Base-by-base conservation (phyloP, 495 filamentous ascomycete genomes). In the Penicillium argentinense region DNA sequence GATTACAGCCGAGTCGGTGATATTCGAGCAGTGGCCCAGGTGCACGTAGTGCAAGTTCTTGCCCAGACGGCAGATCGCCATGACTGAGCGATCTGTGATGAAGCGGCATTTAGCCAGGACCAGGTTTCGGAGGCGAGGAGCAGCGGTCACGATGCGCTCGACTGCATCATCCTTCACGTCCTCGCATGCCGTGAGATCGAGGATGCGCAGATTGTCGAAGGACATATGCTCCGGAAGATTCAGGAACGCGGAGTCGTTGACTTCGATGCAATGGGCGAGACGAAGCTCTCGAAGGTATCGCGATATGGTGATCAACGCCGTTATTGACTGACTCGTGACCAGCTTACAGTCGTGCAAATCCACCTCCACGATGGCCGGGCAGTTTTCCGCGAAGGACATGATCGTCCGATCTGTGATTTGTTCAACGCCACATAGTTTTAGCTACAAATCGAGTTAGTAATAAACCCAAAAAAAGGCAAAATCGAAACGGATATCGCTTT, bases 1-100 rank as follows among this genome's bases (percentile, higher is more conserved):
- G 39, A 84, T 84, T 6, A 99, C 89, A 5, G 88, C 89, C 9
- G 76, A 64, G 68, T 99, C 95, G 0, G 91, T 96, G 55, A 99
- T 90, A 29, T 90, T 79, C 12, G 80, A 79, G 64, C 95, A 99
- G 62, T 99, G 95, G 2, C 95, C 95, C 4, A 99, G 75, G 57
- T 97, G 95, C 37, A 99, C 83, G 60, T 91, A 96, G 64, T 99
- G 95, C 17, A 99, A 67, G 52, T 97, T 97, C 74, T 96, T 97
- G 39, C 91, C 90, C 12, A 99, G 78, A 48, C 80, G 83, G 34
- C 88, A 86, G 51, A 97, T 97, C 24, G 91, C 84, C 37, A 75
- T 60, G n/a, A 97, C 91, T 6, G 90, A 84, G 40, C 83, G 79
- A 68, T 97, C 93, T 9, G 95, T 97, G 54, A 99, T 85, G 47